A percentile compares a stretch with the other conserved stretches of the same genome.
These are phyloP conservation scores for Fomitopsis betulina DNA, from an alignment of 1,284 basidiomycete species.

Conservation along the genomic window DNA sequence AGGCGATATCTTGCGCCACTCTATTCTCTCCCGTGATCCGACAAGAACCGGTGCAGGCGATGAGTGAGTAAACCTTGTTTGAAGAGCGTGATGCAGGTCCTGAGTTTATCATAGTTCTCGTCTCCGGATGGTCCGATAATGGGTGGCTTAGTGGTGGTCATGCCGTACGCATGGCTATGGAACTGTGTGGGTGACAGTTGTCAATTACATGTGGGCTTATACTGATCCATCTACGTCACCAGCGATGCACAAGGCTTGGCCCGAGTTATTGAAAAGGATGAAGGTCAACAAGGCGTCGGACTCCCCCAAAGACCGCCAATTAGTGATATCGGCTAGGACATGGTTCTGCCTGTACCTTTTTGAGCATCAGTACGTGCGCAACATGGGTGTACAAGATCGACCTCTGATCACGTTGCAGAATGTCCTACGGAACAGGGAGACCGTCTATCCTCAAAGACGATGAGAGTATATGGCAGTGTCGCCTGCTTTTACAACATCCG, in stretches of 20 bases:
- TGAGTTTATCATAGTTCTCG: constrained; percentile 51
- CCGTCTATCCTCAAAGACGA: constrained; percentile 90
- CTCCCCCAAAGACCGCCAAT: constrained; percentile 64
- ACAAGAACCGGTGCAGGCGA: constrained; percentile 84
- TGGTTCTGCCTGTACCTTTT: constrained; percentile 93
- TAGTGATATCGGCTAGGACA: constrained; percentile 77
- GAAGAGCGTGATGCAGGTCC: background rate
- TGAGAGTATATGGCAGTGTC: constrained; percentile 81
- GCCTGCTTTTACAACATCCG: constrained; percentile 81
- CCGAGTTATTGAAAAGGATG: constrained; percentile 72
- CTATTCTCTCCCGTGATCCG: constrained; percentile 81
- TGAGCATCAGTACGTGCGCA: constrained; percentile 76
- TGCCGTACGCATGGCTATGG: constrained; percentile 90
- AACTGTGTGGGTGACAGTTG: constrained; percentile 63
- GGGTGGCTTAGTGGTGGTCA: constrained; percentile 91
- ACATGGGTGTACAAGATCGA: background rate
- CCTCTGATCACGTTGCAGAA: constrained; percentile 34
- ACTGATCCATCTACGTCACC: constrained; percentile 1
- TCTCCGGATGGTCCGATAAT: constrained; percentile 88
- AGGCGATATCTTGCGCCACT: constrained; percentile 78
- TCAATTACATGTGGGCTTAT: background rate
- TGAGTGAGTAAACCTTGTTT: constrained; percentile 52
- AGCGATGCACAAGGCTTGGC: constrained; percentile 90
- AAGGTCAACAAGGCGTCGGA: constrained; percentile 55
- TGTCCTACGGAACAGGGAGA: constrained; percentile 90